Percentiles rank a stretch among this genome's conserved stretches.
phyloP scores from a whole-genome alignment of 148 eudicot species.

The Hydrangea macrophylla region DNA sequence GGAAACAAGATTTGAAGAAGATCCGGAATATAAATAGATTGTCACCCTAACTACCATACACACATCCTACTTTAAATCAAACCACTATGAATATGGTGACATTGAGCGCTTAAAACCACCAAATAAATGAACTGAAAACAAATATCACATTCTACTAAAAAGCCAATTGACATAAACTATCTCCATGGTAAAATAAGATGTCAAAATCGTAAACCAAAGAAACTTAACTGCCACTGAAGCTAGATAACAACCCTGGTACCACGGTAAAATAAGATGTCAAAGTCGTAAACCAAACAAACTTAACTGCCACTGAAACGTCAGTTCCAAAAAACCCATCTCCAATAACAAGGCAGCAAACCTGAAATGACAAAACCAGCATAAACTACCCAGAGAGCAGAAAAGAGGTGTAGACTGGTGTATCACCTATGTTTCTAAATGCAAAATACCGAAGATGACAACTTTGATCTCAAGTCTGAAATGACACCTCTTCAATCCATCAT shows the following conservation, averaged over 20 bases:
- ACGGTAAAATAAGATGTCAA: constrained; percentile 26
- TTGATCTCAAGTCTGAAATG: constrained; percentile 13
- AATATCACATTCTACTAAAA: too few species aligned
- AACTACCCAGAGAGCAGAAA: constrained; percentile 49
- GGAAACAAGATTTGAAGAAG: too few species aligned
- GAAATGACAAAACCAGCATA: constrained; percentile 64
- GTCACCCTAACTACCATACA: too few species aligned
- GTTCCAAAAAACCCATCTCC: constrained; percentile 49
- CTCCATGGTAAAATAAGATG: too few species aligned
- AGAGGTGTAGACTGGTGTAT: constrained; percentile 44
- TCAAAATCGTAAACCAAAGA: constrained; percentile 37
- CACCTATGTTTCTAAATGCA: constrained; percentile 48
- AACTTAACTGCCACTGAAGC: constrained; percentile 56
- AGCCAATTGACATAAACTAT: too few species aligned
- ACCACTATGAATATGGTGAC: too few species aligned
- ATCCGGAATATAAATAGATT: too few species aligned
- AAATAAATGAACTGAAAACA: too few species aligned
- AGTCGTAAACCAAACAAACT: constrained; percentile 41
- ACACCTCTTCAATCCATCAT: constrained; percentile 16
- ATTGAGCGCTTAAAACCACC: too few species aligned
- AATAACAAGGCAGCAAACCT: constrained; percentile 62
- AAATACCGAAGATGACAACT: constrained; percentile 33
- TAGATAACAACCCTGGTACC: too few species aligned
- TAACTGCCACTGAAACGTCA: constrained; percentile 55
- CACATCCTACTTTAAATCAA: too few species aligned